Evolutionary conservation across 371 early-diverging fungal species (phyloP).

Genomic region (Mucor racemosus): DNA sequence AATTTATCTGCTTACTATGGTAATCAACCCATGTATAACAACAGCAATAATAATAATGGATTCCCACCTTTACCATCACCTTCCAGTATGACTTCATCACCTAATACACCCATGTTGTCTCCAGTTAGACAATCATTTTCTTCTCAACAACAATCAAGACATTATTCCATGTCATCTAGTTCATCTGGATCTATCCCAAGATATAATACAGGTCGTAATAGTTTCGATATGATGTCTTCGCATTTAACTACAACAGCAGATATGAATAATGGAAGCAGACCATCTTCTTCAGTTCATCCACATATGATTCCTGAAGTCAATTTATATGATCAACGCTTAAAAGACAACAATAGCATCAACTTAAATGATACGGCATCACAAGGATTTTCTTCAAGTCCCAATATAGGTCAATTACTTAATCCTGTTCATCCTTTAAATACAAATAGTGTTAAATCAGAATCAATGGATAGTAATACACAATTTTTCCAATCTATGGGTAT

Average conservation of each 20-base stretch:
- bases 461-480: slow-evolving; percentile 11
- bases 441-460: neutral
- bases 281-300: slow-evolving; percentile 24
- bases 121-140: slow-evolving; percentile 41
- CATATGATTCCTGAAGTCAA: slow-evolving; percentile 32
- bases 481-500: slow-evolving; percentile 28
- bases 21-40: slow-evolving; percentile 21
- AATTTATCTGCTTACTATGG: slow-evolving; percentile 23
- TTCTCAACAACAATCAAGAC: slow-evolving; percentile 30
- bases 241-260: neutral
- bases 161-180: slow-evolving; percentile 30
- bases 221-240: slow-evolving; percentile 26
- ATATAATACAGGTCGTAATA: slow-evolving; percentile 16
- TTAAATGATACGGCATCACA: slow-evolving; percentile 11
- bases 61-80: slow-evolving; percentile 44
- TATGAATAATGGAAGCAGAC: neutral
- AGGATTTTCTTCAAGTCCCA: slow-evolving; percentile 36
- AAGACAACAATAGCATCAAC: slow-evolving; percentile 11
- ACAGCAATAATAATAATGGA: slow-evolving; percentile 20
- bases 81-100: slow-evolving; percentile 43
- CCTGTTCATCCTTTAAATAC: slow-evolving; percentile 42
- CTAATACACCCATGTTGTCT: slow-evolving; percentile 47
- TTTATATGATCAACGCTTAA: slow-evolving; percentile 14
- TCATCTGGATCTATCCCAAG: slow-evolving; percentile 26
- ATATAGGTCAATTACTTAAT: slow-evolving; percentile 45